Evolutionary conservation across 176 grass and related monocot genomes (phyloP), one percentile per base, ranked within the genome.

Genomic region (Cenchrus americanus): DNA sequence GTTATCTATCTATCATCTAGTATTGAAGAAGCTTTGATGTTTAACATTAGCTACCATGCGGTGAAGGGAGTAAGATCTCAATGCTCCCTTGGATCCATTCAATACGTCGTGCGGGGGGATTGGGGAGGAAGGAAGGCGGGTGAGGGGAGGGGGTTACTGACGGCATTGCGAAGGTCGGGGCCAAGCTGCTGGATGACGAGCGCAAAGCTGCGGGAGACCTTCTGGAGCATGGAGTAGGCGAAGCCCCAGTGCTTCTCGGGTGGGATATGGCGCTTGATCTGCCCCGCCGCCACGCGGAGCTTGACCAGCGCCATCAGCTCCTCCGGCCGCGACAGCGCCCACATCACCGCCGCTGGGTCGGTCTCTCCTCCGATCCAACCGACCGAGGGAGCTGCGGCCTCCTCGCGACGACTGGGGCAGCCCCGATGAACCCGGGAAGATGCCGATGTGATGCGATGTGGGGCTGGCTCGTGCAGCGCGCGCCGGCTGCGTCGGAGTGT

Each of bases 161-260:
- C 96, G 10, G 93, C 96, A 93, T 99, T 96, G 79, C 96, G 93
- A 69, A 96, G 93, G 0, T 99, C 62, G 19, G 93, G 93, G 0
- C 81, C 70, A 63, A 99, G 93, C 89, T 99, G 96, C 89, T 99
- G 96, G 86, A 99, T 96, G 91, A 99, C 96, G 83, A 99, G 89
- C 5, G 93, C 87, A 85, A 99, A 99, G 85, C 93, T 96, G 34
- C 96, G 93, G 73, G 96, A 99, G 69, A 99, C 96, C 80, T 80
- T 90, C 77, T 95, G 93, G 41, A 99, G 93, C 96, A 99, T 99
- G 96, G 91, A 69, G 86, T 96, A 99, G 74, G 80, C 76, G 93
- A 99, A 99, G 83, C 77, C 93, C 96, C 93, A 99, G 93, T 99
- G 96, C 55, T 90, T 85, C 93, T 96, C 69, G 4, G 74, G 62